Conservation (phyloP, 2,329 filamentous ascomycete genomes). For the Byssothecium circinans region DNA sequence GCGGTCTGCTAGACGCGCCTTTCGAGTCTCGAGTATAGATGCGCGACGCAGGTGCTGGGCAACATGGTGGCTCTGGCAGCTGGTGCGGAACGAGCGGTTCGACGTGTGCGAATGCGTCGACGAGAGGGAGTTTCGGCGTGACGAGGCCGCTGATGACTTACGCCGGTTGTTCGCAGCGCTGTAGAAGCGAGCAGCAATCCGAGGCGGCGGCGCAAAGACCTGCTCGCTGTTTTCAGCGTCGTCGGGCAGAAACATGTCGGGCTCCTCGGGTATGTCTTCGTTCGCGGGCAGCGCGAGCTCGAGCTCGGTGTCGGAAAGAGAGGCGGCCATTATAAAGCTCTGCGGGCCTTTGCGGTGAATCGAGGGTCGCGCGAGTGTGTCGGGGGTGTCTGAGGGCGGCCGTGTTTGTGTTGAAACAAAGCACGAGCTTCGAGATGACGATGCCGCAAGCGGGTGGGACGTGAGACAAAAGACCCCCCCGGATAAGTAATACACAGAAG, state of each 20-base stretch:
- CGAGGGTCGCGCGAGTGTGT: conserved; percentile 24
- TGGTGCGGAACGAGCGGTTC: conserved; percentile 56
- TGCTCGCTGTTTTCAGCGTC: conserved; percentile 41
- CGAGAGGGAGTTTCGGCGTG: conserved; percentile 77
- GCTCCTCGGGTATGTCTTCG: conserved; percentile 47
- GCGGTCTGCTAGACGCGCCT: conserved; percentile 75
- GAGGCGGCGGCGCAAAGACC: conserved; percentile 68
- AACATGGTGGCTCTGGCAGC: conserved; percentile 73
- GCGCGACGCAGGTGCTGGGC: conserved; percentile 78
- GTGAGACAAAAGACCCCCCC: neutral
- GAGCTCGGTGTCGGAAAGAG: conserved; percentile 38
- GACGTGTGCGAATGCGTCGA: conserved; percentile 73
- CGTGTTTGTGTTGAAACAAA: conserved; percentile 31
- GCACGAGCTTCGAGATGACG: conserved; percentile 28
- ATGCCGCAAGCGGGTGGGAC: conserved; percentile 22
- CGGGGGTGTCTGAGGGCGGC: conserved; percentile 13
- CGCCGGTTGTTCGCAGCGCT: conserved; percentile 65
- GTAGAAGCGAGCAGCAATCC: conserved; percentile 78
- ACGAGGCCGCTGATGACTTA: conserved; percentile 76
- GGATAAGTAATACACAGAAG: conserved; percentile 23
- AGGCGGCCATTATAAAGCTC: conserved; percentile 26
- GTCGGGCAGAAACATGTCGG: conserved; percentile 45
- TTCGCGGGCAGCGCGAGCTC: conserved; percentile 34
- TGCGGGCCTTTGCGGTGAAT: neutral
- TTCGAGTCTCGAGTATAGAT: conserved; percentile 78